Evolutionary conservation across 2,329 filamentous ascomycete species (phyloP).

Genomic region (Exophiala sideris): DNA sequence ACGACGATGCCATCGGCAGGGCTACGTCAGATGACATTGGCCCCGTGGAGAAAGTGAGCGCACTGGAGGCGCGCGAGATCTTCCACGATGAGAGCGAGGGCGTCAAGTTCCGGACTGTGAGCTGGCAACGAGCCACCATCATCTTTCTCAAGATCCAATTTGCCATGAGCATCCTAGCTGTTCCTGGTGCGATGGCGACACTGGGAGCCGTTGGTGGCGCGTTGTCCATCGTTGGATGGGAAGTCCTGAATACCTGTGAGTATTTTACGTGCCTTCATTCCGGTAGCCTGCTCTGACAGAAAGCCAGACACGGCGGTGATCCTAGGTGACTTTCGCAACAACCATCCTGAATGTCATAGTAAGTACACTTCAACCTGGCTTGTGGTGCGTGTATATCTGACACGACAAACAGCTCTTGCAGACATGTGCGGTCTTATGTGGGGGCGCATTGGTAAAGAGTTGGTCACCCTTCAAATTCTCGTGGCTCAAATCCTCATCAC

Average conservation of each 20-base stretch:
- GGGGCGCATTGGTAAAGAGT: constrained; percentile 4
- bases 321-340: constrained; percentile 51
- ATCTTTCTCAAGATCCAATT: constrained; percentile 51
- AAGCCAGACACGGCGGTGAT: constrained; percentile 36
- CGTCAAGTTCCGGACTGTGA: constrained; percentile 53
- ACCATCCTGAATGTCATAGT: constrained; percentile 50
- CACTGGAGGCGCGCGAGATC: constrained; percentile 38
- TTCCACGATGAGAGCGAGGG: constrained; percentile 48
- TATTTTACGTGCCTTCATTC: not conserved
- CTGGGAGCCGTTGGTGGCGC: constrained; percentile 50
- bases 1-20: not conserved
- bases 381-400: not conserved
- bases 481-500: constrained; percentile 34
- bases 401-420: not conserved
- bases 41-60: not conserved
- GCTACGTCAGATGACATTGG: not conserved
- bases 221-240: constrained; percentile 49
- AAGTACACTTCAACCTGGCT: not conserved
- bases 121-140: constrained; percentile 51
- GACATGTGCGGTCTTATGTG: constrained; percentile 47
- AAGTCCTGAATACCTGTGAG: constrained; percentile 38
- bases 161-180: constrained; percentile 48
- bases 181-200: constrained; percentile 46
- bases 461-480: not conserved
- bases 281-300: not conserved